phyloP scores from a whole-genome alignment of 2,329 filamentous ascomycete genomes.

The Teratosphaeria gauchensis region DNA sequence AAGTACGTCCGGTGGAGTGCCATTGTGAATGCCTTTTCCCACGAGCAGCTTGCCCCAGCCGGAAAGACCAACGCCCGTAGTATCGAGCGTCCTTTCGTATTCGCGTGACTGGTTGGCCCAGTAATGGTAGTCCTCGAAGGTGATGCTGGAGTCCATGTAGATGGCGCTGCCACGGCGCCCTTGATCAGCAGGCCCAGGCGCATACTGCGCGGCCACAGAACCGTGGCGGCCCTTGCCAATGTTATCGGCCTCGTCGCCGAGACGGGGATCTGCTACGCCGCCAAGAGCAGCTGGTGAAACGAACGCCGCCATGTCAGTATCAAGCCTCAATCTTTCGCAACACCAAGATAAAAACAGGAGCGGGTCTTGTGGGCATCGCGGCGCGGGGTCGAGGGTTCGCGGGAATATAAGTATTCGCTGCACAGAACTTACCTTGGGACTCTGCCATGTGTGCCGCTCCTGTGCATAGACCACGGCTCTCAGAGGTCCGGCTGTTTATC shows the following conservation, averaged over 20 bases:
- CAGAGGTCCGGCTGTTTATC: neutral
- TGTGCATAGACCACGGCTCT: neutral
- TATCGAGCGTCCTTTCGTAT: constrained; percentile 17
- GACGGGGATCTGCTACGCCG: constrained; percentile 7
- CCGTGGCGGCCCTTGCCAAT: neutral
- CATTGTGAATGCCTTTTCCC: neutral
- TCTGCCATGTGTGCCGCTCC: neutral
- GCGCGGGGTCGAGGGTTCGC: neutral
- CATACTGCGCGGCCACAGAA: neutral
- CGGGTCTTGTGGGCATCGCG: neutral
- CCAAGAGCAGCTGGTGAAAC: constrained; percentile 3
- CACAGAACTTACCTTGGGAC: neutral
- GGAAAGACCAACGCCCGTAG: neutral
- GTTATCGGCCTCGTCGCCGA: neutral
- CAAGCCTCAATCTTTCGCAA: neutral
- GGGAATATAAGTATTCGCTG: neutral
- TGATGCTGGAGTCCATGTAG: constrained; percentile 11
- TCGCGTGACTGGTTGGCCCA: constrained; percentile 29
- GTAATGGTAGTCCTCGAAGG: constrained; percentile 33
- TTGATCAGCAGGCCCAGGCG: constrained; percentile 3
- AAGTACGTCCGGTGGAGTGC: neutral
- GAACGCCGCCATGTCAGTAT: neutral
- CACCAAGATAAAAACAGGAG: neutral
- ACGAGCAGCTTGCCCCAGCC: neutral
- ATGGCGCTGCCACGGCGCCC: neutral